Evolutionary conservation across 192 early-diverging fungal genomes (phyloP).

Genomic region (Coemansia sp.): DNA sequence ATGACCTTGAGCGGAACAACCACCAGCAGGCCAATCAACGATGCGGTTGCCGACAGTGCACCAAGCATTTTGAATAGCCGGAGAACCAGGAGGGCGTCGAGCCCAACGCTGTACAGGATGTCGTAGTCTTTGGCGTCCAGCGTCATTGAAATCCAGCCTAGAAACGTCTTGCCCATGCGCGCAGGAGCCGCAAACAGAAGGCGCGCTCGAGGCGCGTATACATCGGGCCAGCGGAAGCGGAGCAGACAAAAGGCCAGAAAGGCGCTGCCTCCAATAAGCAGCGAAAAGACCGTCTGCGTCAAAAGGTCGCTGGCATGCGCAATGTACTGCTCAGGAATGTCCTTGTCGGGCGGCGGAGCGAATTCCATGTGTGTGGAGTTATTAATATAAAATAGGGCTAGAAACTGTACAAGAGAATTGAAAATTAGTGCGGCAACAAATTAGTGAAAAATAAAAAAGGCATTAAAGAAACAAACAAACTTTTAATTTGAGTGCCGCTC

Average conservation of each 20-base stretch:
- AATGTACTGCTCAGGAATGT: constrained; percentile 38
- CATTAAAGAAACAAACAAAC: too few species aligned
- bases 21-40: constrained; percentile 25
- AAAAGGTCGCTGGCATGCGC: constrained; percentile 48
- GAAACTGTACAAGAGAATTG: too few species aligned
- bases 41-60: constrained; percentile 19
- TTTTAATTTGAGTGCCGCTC: too few species aligned
- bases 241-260: constrained; percentile 49
- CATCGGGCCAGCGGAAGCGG: constrained; percentile 53
- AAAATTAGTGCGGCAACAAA: too few species aligned
- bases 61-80: constrained; percentile 49
- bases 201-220: constrained; percentile 49
- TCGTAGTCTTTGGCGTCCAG: constrained; percentile 43
- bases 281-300: constrained; percentile 45
- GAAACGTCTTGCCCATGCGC: constrained; percentile 40
- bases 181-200: constrained; percentile 44
- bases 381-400: too few species aligned
- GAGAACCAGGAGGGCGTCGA: constrained; percentile 48
- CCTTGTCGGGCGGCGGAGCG: constrained; percentile 1
- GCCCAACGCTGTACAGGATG: constrained; percentile 45
- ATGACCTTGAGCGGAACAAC: constrained; percentile 41
- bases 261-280: constrained; percentile 32
- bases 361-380: too few species aligned
- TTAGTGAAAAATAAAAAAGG: too few species aligned
- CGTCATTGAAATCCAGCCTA: constrained; percentile 47